These are phyloP conservation scores for Penicillium sp. DNA, from an alignment of 2,329 filamentous ascomycete species.

Conservation along the genomic window DNA sequence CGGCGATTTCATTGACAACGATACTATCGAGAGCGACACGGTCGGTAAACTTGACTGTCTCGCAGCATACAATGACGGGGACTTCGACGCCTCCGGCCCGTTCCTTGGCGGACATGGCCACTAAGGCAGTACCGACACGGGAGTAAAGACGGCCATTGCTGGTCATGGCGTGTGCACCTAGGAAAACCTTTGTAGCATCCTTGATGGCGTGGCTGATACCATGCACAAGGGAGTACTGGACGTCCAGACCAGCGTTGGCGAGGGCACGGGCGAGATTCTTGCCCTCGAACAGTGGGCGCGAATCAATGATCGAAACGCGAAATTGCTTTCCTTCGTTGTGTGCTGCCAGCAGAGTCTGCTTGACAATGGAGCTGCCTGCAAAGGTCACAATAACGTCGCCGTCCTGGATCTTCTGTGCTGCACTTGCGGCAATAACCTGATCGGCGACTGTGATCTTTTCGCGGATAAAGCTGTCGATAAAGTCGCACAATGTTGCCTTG, in stretches of 20 bases:
- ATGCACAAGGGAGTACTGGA: slow-evolving; percentile 79
- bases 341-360: slow-evolving; percentile 75
- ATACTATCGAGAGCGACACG: slow-evolving; percentile 89
- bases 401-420: slow-evolving; percentile 71
- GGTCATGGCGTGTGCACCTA: slow-evolving; percentile 93
- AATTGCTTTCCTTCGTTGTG: slow-evolving; percentile 70
- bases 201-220: slow-evolving; percentile 73
- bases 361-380: slow-evolving; percentile 80
- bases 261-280: slow-evolving; percentile 71
- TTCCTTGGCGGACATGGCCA: slow-evolving; percentile 79
- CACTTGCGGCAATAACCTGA: slow-evolving; percentile 76
- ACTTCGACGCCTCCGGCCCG: slow-evolving; percentile 58
- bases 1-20: slow-evolving; percentile 87
- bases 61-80: slow-evolving; percentile 85
- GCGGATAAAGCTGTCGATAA: slow-evolving; percentile 85
- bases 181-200: slow-evolving; percentile 69
- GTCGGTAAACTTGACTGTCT: slow-evolving; percentile 92
- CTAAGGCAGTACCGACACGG: slow-evolving; percentile 78
- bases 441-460: slow-evolving; percentile 88
- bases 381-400: slow-evolving; percentile 85
- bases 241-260: slow-evolving; percentile 66
- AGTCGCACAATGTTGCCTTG: slow-evolving; percentile 72
- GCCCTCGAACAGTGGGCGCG: slow-evolving; percentile 68
- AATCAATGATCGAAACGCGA: slow-evolving; percentile 81
- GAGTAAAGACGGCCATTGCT: slow-evolving; percentile 91